Conservation (phyloP, 495 filamentous ascomycete genomes). For the Geopyxis carbonaria region DNA sequence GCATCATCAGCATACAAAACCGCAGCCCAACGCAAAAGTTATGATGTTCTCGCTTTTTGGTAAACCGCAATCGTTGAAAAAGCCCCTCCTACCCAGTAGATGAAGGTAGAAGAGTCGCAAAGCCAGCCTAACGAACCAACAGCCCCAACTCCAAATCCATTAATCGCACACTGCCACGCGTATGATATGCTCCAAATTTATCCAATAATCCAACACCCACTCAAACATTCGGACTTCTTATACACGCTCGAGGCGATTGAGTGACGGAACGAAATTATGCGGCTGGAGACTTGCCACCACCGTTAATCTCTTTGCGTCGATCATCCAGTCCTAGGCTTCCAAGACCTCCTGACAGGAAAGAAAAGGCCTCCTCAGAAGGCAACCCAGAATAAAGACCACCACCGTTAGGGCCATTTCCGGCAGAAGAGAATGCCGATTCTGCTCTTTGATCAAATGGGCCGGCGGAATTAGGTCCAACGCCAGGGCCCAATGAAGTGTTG, state of each 20-base stretch:
- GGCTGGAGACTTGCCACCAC: constrained; percentile 31
- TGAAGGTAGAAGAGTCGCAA: too few species aligned
- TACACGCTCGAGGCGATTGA: constrained; percentile 9
- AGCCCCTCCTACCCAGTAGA: too few species aligned
- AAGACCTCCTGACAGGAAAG: constrained; percentile 70
- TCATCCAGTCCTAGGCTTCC: constrained; percentile 70
- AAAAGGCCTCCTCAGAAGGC: constrained; percentile 58
- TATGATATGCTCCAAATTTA: constrained; percentile 31
- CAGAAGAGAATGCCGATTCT: constrained; percentile 80
- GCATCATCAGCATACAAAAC: too few species aligned
- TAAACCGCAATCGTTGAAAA: too few species aligned
- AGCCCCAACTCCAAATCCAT: constrained; percentile 26
- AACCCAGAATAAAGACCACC: constrained; percentile 41
- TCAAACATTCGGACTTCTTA: constrained; percentile 29
- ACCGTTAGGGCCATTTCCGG: constrained; percentile 57
- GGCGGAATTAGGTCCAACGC: constrained; percentile 56
- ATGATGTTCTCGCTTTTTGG: too few species aligned
- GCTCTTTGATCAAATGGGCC: constrained; percentile 86
- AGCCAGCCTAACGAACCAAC: constrained; percentile 15
- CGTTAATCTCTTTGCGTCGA: constrained; percentile 51
- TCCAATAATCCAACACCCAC: constrained; percentile 27
- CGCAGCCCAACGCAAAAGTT: too few species aligned
- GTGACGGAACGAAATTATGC: constrained; percentile 9
- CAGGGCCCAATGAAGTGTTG: constrained; percentile 56
- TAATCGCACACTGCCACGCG: constrained; percentile 29